These are phyloP conservation scores for Phialophora expanda DNA, from an alignment of 2,329 filamentous ascomycete species.

Conservation along the genomic window DNA sequence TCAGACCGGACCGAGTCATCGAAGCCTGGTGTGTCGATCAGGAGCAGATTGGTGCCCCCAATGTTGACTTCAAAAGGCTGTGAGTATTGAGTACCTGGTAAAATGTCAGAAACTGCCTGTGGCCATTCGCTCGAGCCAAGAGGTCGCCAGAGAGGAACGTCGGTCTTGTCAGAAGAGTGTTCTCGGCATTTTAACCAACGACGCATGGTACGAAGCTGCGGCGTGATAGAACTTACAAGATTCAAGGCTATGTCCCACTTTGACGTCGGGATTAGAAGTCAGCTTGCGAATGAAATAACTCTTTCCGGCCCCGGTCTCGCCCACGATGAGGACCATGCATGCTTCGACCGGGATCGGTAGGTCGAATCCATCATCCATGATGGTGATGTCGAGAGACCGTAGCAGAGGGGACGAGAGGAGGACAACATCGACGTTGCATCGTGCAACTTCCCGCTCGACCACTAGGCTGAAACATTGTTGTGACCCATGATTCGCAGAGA, in stretches of 20 bases:
- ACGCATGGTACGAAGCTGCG: too few species aligned
- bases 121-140: background rate
- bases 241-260: background rate
- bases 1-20: slow-evolving; percentile 4
- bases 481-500: background rate
- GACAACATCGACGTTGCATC: background rate
- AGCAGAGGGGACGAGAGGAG: background rate
- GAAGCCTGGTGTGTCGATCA: background rate
- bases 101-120: background rate
- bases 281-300: slow-evolving; percentile 1
- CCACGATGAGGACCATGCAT: slow-evolving; percentile 1
- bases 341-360: background rate
- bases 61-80: slow-evolving; percentile 1
- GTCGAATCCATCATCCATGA: background rate
- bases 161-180: background rate
- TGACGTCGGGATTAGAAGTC: background rate
- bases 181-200: too few species aligned
- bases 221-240: background rate
- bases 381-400: background rate
- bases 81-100: background rate
- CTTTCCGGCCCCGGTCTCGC: background rate
- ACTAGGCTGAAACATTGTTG: background rate
- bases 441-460: background rate
- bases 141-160: background rate
- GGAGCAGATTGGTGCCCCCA: slow-evolving; percentile 1